Evolutionary conservation across 768 basidiomycete species (phyloP), one percentile per base, ranked within the genome.

Genomic region (Amanita rubescens): DNA sequence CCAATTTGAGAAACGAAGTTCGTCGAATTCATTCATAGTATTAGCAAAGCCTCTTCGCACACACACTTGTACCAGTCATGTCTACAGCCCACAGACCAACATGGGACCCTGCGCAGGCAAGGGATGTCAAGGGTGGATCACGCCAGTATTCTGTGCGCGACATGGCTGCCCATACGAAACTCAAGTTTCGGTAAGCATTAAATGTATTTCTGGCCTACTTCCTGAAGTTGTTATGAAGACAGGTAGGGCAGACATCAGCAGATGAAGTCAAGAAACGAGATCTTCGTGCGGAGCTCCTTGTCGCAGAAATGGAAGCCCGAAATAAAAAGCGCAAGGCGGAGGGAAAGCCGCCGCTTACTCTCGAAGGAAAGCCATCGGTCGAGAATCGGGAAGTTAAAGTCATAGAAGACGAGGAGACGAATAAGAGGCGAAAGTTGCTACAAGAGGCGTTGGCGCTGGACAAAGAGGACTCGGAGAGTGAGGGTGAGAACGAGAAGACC

Each of bases 51-150:
- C 8, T 30, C 27, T 8, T 30, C 27, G 27, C 3, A 8, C 27
- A 30, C 27, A 30, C 25, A 12, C n/a, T n/a, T n/a, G n/a, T n/a
- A n/a, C 10, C 54, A 58, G 58, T 9, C 54, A 90, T 91, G 90
- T 92, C 90, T 50, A 93, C 89, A 74, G 90, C 90, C 3, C 91
- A 94, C 68, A 83, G 91, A 71, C 91, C 91, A 61, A 94, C 91
- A 81, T 98, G 94, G 94, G 90, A 94, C 59, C 95, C 95, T 1
- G 94, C 94, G 0, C 90, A 94, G 69, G 95, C 90, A 32, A 82
- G 84, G 61, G 92, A 96, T 70, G 85, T 92, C 57, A 92, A 90
- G 66, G 88, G 89, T 3, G 92, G 91, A 54, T 94, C 93, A 49
- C 82, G 91, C 55, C 92, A 95, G 64, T 93, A 85, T 72, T 95